Evolutionary conservation across 441 rosid genomes (phyloP), one percentile per base, ranked within the genome.

Genomic region (Brassica hybrid): DNA sequence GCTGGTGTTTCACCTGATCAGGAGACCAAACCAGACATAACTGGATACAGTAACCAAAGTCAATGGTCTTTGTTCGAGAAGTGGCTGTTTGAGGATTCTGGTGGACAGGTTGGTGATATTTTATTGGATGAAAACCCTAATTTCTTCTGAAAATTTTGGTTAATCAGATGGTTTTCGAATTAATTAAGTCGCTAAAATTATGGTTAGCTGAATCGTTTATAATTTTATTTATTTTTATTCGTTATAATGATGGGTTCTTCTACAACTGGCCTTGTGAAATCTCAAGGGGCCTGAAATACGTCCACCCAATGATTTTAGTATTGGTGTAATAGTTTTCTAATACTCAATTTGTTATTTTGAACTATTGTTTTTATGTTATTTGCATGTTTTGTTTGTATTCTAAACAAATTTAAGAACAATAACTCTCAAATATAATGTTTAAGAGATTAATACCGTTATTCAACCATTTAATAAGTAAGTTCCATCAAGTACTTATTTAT

Each of bases 1-100:
- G 83, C 86, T 60, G 84, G 81, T 1, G 90, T 76, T 69, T 82
- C 87, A 79, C 89, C 81, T 73, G 89, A 85, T 36, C 77, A 67
- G 61, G 94, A 89, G 69, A n/a, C n/a, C n/a, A n/a, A n/a, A n/a
- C n/a, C n/a, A n/a, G n/a, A n/a, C n/a, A n/a, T n/a, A n/a, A n/a
- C 32, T 23, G 77, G 77, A 19, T 59, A 57, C 64, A 66, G 69
- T 78, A 72, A 67, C 27, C 86, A n/a, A n/a, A n/a, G n/a, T n/a
- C n/a, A 86, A 77, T 72, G 85, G 73, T 83, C 93, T 12, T 63
- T 86, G 86, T 85, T 94, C 52, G 97, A 92, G 82, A 88, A 87
- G 67, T 93, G 97, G 94, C 83, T 90, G 57, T 86, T 88, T 64
- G 93, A 89, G 74, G 97, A 93, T 57, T 86, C 83, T 72, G 79